Percentiles rank a stretch among this genome's conserved stretches.
Conservation (phyloP, 768 basidiomycete species). For the Russula ochroleuca region DNA sequence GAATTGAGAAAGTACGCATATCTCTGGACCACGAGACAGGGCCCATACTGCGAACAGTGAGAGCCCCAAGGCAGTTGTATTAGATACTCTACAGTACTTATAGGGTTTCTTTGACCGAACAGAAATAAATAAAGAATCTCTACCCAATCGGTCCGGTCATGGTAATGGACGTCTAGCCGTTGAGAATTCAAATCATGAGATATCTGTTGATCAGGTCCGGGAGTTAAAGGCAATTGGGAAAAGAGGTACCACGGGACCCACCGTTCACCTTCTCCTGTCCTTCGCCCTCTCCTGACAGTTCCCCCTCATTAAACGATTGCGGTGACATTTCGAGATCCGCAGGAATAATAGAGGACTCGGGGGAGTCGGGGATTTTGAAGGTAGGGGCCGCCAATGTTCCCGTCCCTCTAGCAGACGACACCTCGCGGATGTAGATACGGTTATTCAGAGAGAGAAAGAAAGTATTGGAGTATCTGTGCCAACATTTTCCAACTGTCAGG, state of each 20-base stretch:
- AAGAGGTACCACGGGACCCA: neutral
- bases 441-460: constrained; percentile 18
- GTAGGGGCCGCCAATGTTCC: too few species aligned
- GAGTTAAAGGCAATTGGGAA: neutral
- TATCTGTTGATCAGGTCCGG: neutral
- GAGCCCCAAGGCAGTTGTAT: too few species aligned
- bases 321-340: neutral
- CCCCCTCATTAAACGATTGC: neutral
- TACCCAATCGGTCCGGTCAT: neutral
- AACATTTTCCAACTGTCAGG: neutral
- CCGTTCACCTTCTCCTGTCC: neutral
- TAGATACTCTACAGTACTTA: too few species aligned
- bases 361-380: too few species aligned
- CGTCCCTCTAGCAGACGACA: neutral
- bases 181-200: neutral
- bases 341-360: too few species aligned
- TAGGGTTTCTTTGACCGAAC: too few species aligned
- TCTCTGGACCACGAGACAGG: too few species aligned
- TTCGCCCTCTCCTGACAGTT: neutral
- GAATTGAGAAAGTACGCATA: too few species aligned
- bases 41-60: too few species aligned
- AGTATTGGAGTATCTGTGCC: constrained; percentile 15
- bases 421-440: constrained; percentile 9
- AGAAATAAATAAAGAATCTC: too few species aligned
- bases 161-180: neutral